These are phyloP conservation scores for Cercophora newfieldiana DNA, from an alignment of 495 filamentous ascomycete species.

Conservation along the genomic window DNA sequence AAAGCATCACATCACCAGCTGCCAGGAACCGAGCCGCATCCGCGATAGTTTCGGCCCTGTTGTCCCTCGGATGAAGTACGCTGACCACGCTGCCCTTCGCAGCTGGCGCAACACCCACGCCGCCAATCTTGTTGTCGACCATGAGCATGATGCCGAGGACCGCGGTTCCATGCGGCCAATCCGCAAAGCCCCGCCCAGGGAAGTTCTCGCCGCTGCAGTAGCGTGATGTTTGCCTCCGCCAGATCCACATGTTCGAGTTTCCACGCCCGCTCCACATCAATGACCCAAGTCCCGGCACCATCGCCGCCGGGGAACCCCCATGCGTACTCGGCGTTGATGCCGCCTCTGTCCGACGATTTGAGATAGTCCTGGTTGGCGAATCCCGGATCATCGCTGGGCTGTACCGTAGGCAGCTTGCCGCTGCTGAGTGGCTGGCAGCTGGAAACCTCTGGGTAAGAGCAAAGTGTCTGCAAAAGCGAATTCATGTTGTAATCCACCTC, in stretches of 20 bases:
- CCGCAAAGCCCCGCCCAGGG: neutral
- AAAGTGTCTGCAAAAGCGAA: neutral
- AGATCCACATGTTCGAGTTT: slow-evolving; percentile 1
- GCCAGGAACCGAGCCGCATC: slow-evolving; percentile 13
- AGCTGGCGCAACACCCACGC: slow-evolving; percentile 19
- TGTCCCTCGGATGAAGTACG: neutral
- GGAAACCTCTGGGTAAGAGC: neutral
- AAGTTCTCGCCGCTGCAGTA: neutral
- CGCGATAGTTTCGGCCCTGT: slow-evolving; percentile 17
- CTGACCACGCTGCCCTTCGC: slow-evolving; percentile 20
- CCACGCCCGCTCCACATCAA: slow-evolving; percentile 7
- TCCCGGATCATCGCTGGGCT: neutral
- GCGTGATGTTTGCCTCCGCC: neutral
- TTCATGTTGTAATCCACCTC: neutral
- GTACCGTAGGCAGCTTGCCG: neutral
- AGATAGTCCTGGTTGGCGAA: neutral
- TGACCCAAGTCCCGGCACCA: neutral
- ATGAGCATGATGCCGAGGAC: slow-evolving; percentile 28
- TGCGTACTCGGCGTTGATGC: slow-evolving; percentile 6
- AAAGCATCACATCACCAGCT: slow-evolving; percentile 20
- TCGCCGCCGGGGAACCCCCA: slow-evolving; percentile 3
- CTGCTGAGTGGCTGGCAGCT: neutral
- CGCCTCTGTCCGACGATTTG: neutral
- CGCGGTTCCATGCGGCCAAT: slow-evolving; percentile 20
- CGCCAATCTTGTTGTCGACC: slow-evolving; percentile 26